Conservation (phyloP, 805 yeast species). For the Clavispora vitiphila region DNA sequence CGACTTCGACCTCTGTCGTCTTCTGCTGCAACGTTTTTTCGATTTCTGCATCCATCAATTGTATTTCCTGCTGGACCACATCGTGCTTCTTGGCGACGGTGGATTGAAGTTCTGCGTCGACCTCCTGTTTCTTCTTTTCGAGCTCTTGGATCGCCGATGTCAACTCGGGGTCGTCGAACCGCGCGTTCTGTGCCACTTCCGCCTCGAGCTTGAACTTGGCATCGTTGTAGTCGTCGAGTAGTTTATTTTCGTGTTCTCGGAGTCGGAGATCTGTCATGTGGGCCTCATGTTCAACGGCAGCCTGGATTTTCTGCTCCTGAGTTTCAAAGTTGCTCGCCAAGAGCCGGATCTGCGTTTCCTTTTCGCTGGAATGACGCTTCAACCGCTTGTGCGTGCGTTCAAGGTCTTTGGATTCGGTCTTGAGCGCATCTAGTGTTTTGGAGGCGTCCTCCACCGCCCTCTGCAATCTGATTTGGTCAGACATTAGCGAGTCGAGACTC, state of each 20-base stretch:
- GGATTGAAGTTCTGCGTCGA: constrained; percentile 2
- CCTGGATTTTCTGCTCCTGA: constrained; percentile 23
- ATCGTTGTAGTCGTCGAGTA: constrained; percentile 25
- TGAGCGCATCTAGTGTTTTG: constrained; percentile 15
- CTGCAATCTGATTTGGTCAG: neutral
- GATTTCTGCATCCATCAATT: neutral
- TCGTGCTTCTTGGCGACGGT: constrained; percentile 10
- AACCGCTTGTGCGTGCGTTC: constrained; percentile 1
- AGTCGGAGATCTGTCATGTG: constrained; percentile 23
- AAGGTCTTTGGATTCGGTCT: constrained; percentile 6
- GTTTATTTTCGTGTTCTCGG: constrained; percentile 24
- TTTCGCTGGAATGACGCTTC: neutral
- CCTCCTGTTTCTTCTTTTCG: constrained; percentile 6
- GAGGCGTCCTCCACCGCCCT: constrained; percentile 11
- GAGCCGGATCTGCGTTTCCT: neutral
- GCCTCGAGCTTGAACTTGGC: constrained; percentile 27
- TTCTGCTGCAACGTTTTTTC: neutral
- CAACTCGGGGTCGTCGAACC: constrained; percentile 3
- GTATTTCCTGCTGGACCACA: neutral
- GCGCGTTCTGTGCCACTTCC: constrained; percentile 12
- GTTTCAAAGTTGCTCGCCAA: constrained; percentile 14
- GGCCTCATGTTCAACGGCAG: constrained; percentile 26
- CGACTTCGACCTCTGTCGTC: neutral
- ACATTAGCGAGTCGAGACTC: neutral
- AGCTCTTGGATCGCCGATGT: constrained; percentile 16